Evolutionary conservation across 768 basidiomycete genomes (phyloP).

Genomic region (Chalciporus chontae): DNA sequence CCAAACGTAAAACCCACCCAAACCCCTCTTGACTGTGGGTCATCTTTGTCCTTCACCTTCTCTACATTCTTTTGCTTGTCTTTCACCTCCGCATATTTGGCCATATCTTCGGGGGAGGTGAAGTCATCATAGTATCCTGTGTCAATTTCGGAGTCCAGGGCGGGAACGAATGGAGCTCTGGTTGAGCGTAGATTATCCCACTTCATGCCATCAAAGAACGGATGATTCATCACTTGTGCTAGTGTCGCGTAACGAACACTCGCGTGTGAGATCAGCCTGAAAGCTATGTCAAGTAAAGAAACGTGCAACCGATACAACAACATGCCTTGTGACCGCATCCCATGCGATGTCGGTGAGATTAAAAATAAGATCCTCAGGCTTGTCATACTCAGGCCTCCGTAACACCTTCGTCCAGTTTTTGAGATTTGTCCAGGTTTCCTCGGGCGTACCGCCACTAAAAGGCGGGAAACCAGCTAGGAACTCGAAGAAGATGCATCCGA

Average conservation of each 20-base stretch:
- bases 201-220: conserved; percentile 74
- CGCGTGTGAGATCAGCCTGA: conserved; percentile 83
- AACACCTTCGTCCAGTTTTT: conserved; percentile 97
- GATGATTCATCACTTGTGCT: conserved; percentile 66
- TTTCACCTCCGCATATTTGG: conserved; percentile 96
- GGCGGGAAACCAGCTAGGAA: conserved; percentile 97
- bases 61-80: conserved; percentile 97
- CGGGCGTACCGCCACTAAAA: conserved; percentile 91
- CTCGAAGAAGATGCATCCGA: conserved; percentile 98
- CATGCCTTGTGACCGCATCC: conserved; percentile 86
- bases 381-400: conserved; percentile 91
- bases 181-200: conserved; percentile 79
- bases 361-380: conserved; percentile 94
- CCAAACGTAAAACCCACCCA: conserved; percentile 94
- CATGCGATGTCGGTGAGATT: conserved; percentile 91
- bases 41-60: conserved; percentile 84
- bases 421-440: conserved; percentile 98
- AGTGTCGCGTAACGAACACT: conserved; percentile 76
- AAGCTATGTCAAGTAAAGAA: not conserved
- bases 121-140: conserved; percentile 96
- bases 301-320: not conserved
- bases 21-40: conserved; percentile 64
- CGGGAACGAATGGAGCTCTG: conserved; percentile 89
- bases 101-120: conserved; percentile 88
- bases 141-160: conserved; percentile 90